Conservation (phyloP, 148 eudicot species). For the Hydrangea macrophylla region DNA sequence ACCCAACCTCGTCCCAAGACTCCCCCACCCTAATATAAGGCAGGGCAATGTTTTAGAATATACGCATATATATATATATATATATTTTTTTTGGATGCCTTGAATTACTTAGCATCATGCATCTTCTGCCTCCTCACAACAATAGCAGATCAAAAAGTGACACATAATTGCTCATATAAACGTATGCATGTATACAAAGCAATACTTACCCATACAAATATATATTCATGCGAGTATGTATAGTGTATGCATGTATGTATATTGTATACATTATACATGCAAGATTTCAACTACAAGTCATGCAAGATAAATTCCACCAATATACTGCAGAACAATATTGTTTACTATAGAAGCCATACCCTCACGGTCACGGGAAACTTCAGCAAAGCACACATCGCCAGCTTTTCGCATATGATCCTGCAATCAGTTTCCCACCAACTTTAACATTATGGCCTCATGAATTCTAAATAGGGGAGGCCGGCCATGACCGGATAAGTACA, state of each 20-base stretch:
- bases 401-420: slow-evolving; percentile 99
- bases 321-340: too few relatives aligned
- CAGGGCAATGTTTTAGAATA: too few relatives aligned
- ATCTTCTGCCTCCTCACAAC: not conserved
- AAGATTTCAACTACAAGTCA: too few relatives aligned
- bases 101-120: not conserved
- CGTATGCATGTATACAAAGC: not conserved
- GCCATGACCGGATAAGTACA: not conserved
- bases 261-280: too few relatives aligned
- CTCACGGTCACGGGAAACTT: slow-evolving; percentile 81
- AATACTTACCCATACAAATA: too few relatives aligned
- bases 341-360: slow-evolving; percentile 35
- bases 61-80: too few relatives aligned
- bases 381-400: slow-evolving; percentile 98
- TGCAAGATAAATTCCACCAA: too few relatives aligned
- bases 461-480: not conserved
- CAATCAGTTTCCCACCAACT: slow-evolving; percentile 14
- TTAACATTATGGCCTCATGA: not conserved
- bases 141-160: not conserved
- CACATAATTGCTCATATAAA: not conserved
- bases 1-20: too few relatives aligned
- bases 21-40: too few relatives aligned
- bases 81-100: too few relatives aligned
- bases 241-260: not conserved
- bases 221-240: not conserved